Evolutionary conservation across 2,329 filamentous ascomycete genomes (phyloP), one percentile per base, ranked within the genome.

Genomic region (Pseudogymnoascus sp.): DNA sequence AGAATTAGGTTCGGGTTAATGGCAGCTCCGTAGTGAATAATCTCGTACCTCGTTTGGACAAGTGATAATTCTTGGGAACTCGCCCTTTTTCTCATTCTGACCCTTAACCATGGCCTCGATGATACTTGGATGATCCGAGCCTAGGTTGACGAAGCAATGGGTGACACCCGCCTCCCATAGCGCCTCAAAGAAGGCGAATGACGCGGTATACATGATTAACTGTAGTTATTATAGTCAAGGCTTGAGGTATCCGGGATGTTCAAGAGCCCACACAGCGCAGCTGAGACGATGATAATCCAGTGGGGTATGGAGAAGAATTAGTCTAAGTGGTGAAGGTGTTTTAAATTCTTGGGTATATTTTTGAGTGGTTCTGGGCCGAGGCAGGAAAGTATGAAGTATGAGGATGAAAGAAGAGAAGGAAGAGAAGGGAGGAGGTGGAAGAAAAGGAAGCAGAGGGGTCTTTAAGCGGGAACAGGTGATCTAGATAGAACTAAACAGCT

Each of bases 101-200:
- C 84, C 84, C 67, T 86, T 86, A 66, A 88, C 82, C 65, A 89
- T 88, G 3, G 86, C 86, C 69, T 90, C 86, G 19, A 89, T 79
- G 65, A 90, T 86, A 19, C 81, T 82, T 1, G 85, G 86, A 66
- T 89, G 82, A 67, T 84, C 82, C 21, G 78, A 81, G 5, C 80
- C 82, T 7, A 85, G 73, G 65, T 85, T 85, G 58, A 85, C 82
- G 67, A 84, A 81, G 71, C 78, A 77, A 65, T 79, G 69, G 39
- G 73, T 77, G 13, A 81, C 72, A 19, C 79, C 79, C 19, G 77
- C 77, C 75, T 88, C 85, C 82, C 83, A 88, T 37, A 89, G 72
- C 15, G 83, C 84, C 74, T 90, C 86, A 65, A 89, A 88, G 70
- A 89, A 86, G 65, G 86, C 86, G 67, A 84, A 86, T 0, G 84